These are phyloP conservation scores for Phaeolepiota aurea DNA, from an alignment of 768 basidiomycete genomes.

Conservation along the genomic window DNA sequence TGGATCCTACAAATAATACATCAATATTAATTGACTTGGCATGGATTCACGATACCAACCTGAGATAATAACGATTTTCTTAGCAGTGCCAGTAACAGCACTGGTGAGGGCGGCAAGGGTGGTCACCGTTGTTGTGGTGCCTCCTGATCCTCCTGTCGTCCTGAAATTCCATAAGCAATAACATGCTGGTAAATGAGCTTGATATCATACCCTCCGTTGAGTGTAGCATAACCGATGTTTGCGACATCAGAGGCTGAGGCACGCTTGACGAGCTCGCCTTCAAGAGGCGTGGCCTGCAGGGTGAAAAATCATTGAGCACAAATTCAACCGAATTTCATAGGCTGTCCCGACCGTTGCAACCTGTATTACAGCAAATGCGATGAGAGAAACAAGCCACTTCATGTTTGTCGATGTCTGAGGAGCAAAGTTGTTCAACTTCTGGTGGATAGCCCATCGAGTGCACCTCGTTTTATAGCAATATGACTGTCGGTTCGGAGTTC, in stretches of 20 bases:
- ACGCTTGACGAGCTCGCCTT: conserved; percentile 18
- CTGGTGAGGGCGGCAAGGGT: conserved; percentile 30
- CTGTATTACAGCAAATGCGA: conserved; percentile 22
- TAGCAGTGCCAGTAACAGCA: conserved; percentile 30
- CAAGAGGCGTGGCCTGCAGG: conserved; percentile 12
- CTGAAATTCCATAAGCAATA: conserved; percentile 14
- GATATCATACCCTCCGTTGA: conserved; percentile 24
- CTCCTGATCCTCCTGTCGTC: conserved; percentile 36
- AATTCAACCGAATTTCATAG: conserved; percentile 1
- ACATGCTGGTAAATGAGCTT: background rate
- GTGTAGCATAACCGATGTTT: conserved; percentile 28
- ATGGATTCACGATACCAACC: conserved; percentile 15
- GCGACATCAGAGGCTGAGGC: conserved; percentile 28
- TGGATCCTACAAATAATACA: conserved; percentile 22
- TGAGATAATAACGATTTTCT: conserved; percentile 36
- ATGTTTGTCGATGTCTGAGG: conserved; percentile 10
- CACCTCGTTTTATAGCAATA: background rate
- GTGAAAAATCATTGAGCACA: conserved; percentile 1
- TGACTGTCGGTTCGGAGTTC: background rate
- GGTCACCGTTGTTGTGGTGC: conserved; percentile 32
- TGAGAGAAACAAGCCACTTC: conserved; percentile 23
- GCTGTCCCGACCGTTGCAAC: conserved; percentile 15
- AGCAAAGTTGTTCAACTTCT: background rate
- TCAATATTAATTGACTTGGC: background rate
- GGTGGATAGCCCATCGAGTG: background rate